Base-by-base conservation (phyloP, 2,329 filamentous ascomycete genomes). In the Aspergillus terreus region DNA sequence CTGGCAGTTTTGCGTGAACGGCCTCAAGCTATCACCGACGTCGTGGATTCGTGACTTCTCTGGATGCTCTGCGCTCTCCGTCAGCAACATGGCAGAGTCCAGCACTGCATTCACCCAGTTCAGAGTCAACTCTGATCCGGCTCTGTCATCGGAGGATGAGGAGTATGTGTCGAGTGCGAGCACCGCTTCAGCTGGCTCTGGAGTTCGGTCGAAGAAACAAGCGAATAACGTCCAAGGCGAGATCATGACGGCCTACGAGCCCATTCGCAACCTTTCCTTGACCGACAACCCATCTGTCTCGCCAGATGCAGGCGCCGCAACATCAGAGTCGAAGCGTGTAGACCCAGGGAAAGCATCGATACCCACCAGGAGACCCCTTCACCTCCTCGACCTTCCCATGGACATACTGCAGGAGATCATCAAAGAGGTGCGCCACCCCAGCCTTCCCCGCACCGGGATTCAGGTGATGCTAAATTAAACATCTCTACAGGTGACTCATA, bases 361-460 rank as follows among this genome's bases (percentile, higher is more conserved):
- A 15, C 15, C 11, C 46, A 17, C 46, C 57, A 78, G 77, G 54
- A 76, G 77, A 36, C 83, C 85, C 21, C 74, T 90, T 54, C 79
- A 78, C 33, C 74, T 94, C 44, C 76, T 94, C 23, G 87, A 92
- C 65, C 77, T 94, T 17, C 89, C 90, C 1, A 77, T 91, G 53
- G 90, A 94, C 65, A 80, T 94, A 17, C 72, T 94, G 41, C 87
- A 87, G 58, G 79, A 90, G 60, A 89, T 94, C 54, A 82, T 92
- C 50, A 87, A 88, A 71, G 86, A 94, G 80, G 87, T 85, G 74
- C 35, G 49, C 19, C 43, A 11, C n/a, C n/a, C 4, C n/a, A 3
- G 4, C 12, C 23, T n/a, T 27, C 14, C 35, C 10, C 23, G 17
- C 41, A 12, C 9, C 42, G 9, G 6, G 17, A 19, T 12, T 14